Evolutionary conservation across 169 alveolate species (phyloP).

Genomic region (Besnoitia besnoiti): DNA sequence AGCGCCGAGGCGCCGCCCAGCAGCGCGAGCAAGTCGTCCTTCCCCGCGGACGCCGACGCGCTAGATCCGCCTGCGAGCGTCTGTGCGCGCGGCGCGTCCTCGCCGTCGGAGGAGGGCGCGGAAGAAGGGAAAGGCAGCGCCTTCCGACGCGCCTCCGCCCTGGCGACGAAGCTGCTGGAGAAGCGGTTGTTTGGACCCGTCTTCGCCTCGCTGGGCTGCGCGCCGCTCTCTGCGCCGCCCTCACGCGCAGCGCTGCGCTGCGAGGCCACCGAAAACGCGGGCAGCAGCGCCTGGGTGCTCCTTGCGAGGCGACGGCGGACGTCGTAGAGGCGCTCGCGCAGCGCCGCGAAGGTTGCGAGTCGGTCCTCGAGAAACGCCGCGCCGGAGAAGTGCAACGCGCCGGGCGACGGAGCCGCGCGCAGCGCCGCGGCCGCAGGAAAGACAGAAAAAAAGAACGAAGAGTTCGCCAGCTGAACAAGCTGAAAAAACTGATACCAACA

Average conservation of each 20-base stretch:
- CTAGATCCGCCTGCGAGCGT: too few species aligned
- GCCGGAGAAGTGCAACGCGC: not conserved
- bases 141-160: not conserved
- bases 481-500: conserved; percentile 8
- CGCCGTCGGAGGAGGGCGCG: too few species aligned
- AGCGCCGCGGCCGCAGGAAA: not conserved
- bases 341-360: not conserved
- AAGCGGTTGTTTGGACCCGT: too few species aligned
- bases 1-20: not conserved
- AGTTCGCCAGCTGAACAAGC: not conserved
- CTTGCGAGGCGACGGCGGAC: not conserved
- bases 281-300: too few species aligned
- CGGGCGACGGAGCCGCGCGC: not conserved
- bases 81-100: too few species aligned
- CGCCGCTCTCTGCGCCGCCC: too few species aligned
- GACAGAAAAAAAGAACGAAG: not conserved
- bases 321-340: conserved; percentile 2
- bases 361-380: not conserved
- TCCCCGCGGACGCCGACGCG: too few species aligned
- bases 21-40: not conserved
- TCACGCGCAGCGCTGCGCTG: too few species aligned
- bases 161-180: too few species aligned
- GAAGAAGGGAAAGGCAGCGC: not conserved
- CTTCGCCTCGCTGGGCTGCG: not conserved
- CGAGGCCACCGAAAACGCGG: not conserved